Percentiles rank a stretch among this genome's conserved stretches.
Conservation (phyloP, 2,329 filamentous ascomycete genomes). For the Neodidymelliopsis sp. region DNA sequence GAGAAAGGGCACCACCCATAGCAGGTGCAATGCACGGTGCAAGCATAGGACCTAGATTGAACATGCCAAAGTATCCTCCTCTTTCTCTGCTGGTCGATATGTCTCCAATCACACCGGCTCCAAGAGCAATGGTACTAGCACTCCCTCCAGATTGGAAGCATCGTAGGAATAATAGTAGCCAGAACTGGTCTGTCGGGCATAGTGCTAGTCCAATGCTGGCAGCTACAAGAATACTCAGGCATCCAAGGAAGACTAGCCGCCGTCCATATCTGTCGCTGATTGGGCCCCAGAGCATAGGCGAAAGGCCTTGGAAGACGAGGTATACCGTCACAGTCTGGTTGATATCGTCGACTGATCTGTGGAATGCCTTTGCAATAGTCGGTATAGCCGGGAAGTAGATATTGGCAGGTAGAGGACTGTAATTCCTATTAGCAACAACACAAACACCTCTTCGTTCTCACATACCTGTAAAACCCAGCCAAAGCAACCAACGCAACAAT, state of each 20-base stretch:
- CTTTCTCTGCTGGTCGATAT: constrained; percentile 72
- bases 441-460: too few relatives aligned
- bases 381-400: constrained; percentile 51
- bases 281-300: constrained; percentile 60
- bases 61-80: constrained; percentile 74
- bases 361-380: constrained; percentile 46
- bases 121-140: constrained; percentile 61
- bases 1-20: constrained; percentile 44
- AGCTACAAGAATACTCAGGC: constrained; percentile 42
- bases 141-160: constrained; percentile 51
- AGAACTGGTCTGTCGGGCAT: constrained; percentile 42
- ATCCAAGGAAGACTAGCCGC: constrained; percentile 59
- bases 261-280: constrained; percentile 60
- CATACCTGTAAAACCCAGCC: constrained; percentile 42
- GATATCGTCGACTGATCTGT: constrained; percentile 53
- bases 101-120: constrained; percentile 75
- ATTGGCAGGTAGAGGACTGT: constrained; percentile 50
- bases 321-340: constrained; percentile 62
- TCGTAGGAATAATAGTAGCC: constrained; percentile 44
- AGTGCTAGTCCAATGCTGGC: constrained; percentile 47
- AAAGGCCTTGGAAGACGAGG: constrained; percentile 58
- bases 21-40: constrained; percentile 41
- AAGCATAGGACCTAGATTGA: constrained; percentile 60
- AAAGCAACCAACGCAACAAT: constrained; percentile 42
- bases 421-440: neutral